A percentile compares a stretch with the other conserved stretches of the same genome.
Conservation (phyloP, 2,329 filamentous ascomycete species). For the Epichloe sylvatica region DNA sequence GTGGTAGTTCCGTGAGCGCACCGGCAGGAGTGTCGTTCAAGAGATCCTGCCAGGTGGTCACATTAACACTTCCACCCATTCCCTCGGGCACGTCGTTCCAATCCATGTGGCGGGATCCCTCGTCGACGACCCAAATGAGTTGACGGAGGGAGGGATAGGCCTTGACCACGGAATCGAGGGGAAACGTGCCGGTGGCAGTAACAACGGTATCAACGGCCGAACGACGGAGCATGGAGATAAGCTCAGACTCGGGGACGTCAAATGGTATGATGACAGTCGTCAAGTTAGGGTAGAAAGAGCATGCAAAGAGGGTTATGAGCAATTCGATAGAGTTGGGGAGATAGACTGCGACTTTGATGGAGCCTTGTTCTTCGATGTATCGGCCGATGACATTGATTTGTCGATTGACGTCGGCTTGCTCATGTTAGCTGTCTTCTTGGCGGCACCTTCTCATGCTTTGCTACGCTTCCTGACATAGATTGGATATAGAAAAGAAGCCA, state of each 20-base stretch:
- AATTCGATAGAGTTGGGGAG: constrained; percentile 89
- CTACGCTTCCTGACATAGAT: not conserved
- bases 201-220: constrained; percentile 70
- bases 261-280: constrained; percentile 78
- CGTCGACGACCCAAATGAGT: constrained; percentile 84
- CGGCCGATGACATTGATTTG: constrained; percentile 81
- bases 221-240: constrained; percentile 58
- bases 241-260: constrained; percentile 53
- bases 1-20: constrained; percentile 50
- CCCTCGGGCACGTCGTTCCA: constrained; percentile 82
- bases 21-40: constrained; percentile 52
- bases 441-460: not conserved
- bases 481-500: not conserved
- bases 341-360: constrained; percentile 72
- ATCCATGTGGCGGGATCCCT: constrained; percentile 82
- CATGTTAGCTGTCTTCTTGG: constrained; percentile 5
- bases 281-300: constrained; percentile 69
- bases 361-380: constrained; percentile 56
- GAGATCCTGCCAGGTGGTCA: constrained; percentile 88
- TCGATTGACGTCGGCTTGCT: constrained; percentile 54
- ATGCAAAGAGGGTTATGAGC: constrained; percentile 68
- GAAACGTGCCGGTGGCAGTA: constrained; percentile 73
- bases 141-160: constrained; percentile 58
- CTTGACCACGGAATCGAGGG: constrained; percentile 58
- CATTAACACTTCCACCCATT: constrained; percentile 58